Evolutionary conservation across 148 eudicot species (phyloP), one percentile per base, ranked within the genome.

Genomic region (Camellia sinensis): DNA sequence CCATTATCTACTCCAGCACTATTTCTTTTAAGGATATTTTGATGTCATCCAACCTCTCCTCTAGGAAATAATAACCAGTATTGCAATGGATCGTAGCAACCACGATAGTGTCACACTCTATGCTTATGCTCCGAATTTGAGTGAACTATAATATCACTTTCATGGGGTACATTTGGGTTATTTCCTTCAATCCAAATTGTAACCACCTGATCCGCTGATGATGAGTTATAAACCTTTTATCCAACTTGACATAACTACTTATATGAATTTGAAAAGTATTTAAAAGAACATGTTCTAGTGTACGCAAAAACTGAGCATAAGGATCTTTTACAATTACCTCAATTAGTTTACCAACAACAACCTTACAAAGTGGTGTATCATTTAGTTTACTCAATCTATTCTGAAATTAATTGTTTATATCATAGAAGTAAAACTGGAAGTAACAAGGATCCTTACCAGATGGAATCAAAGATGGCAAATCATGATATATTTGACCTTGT

Each of bases 51-150:
- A 48, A 19, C 37, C 22, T 73, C 76, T 53, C 61, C 76, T 73
- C 17, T 19, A 2, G 76, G 60, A 21, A 50, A 46, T 5, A 73
- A 53, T 6, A 73, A 52, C 2, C 62, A 62, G 21, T 73, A 73
- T 53, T 68, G 60, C 4, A 73, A 11, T 21, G 76, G 76, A 73
- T 53, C 62, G 14, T 73, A 73, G 37, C 76, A 68, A 68, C 72
- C 18, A 54, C 21, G 53, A 41, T 54, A 73, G 14, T 73, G 62
- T 3, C 48, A 1, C 22, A 73, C 76, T 10, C 10, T 73, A 10
- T 73, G 62, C 19, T 18, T 73, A 18, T 21, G 29, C 0, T 44
- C 76, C 53, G 62, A 73, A 3, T 7, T 52, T 19, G 41, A 48
- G n/a, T 50, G 75, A 5, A 71, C 75, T 4, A 71, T 10, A 40